Conservation (phyloP, 139 green algal genomes). For the Chlorokybus atmophyticus region DNA sequence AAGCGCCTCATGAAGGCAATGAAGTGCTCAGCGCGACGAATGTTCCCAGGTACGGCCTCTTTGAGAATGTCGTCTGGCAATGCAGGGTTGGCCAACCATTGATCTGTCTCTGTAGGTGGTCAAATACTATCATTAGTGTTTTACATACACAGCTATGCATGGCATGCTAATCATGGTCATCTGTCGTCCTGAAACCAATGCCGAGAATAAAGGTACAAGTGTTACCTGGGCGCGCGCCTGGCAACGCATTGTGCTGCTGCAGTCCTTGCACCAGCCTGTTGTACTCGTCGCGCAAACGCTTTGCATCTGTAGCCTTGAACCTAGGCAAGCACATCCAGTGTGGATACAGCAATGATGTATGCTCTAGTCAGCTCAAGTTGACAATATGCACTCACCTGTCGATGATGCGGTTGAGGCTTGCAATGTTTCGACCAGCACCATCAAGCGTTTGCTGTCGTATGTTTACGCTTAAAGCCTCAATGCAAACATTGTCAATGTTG, state of each 20-base stretch:
- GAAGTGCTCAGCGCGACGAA: slow-evolving; percentile 91
- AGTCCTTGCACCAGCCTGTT: slow-evolving; percentile 68
- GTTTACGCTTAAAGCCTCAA: slow-evolving; percentile 70
- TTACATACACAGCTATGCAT: too few species aligned
- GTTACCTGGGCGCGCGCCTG: slow-evolving; percentile 30
- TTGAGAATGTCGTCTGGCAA: slow-evolving; percentile 74
- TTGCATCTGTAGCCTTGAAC: slow-evolving; percentile 52
- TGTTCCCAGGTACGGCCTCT: slow-evolving; percentile 87
- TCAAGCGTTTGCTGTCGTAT: slow-evolving; percentile 65
- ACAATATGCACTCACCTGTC: slow-evolving; percentile 38
- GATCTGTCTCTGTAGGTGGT: too few species aligned
- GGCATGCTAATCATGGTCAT: too few species aligned
- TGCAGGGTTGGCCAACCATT: slow-evolving; percentile 70
- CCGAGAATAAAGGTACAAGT: too few species aligned
- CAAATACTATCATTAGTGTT: too few species aligned
- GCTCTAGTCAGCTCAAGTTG: too few species aligned
- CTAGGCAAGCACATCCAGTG: slow-evolving; percentile 4
- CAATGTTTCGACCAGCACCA: slow-evolving; percentile 65
- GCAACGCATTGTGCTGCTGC: too few species aligned
- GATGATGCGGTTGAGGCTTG: slow-evolving; percentile 21
- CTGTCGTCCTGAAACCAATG: too few species aligned
- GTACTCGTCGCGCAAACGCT: slow-evolving; percentile 71
- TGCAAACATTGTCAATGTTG: slow-evolving; percentile 99
- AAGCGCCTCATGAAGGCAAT: slow-evolving; percentile 88
- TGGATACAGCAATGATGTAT: background rate